These are phyloP conservation scores for Pachyrhizus erosus DNA, from an alignment of 306 rosid species.

Conservation along the genomic window DNA sequence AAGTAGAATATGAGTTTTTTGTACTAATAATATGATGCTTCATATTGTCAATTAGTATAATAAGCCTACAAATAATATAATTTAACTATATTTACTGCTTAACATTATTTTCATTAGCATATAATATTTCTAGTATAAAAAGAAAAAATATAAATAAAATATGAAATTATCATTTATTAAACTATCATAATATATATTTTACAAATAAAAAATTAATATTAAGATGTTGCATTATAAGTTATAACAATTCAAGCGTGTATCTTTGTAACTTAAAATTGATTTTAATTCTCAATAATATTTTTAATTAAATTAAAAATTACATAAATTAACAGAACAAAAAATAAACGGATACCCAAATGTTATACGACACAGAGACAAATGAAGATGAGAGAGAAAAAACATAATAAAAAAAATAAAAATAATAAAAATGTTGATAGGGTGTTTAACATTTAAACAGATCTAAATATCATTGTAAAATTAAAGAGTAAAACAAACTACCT, in stretches of 20 bases:
- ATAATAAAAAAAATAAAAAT: too few species aligned
- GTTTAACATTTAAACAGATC: too few species aligned
- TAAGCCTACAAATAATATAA: background rate
- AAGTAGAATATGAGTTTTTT: background rate
- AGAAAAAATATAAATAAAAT: background rate
- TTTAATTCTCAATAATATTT: background rate
- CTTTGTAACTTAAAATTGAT: background rate
- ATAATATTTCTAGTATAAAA: background rate
- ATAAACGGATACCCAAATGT: too few species aligned
- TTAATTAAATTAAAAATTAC: background rate
- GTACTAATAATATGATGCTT: background rate
- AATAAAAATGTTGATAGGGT: too few species aligned
- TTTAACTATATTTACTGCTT: background rate
- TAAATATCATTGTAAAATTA: too few species aligned
- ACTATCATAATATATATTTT: background rate
- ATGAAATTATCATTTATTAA: background rate
- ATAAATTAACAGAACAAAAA: background rate
- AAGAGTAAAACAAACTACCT: background rate
- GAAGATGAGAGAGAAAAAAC: too few species aligned
- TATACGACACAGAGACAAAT: too few species aligned
- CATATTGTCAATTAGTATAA: background rate
- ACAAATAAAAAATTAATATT: background rate
- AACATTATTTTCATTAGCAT: background rate
- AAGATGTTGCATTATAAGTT: background rate
- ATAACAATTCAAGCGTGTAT: background rate